phyloP scores from a whole-genome alignment of 768 basidiomycete species.

The Pilatotrama ljubarskyi region DNA sequence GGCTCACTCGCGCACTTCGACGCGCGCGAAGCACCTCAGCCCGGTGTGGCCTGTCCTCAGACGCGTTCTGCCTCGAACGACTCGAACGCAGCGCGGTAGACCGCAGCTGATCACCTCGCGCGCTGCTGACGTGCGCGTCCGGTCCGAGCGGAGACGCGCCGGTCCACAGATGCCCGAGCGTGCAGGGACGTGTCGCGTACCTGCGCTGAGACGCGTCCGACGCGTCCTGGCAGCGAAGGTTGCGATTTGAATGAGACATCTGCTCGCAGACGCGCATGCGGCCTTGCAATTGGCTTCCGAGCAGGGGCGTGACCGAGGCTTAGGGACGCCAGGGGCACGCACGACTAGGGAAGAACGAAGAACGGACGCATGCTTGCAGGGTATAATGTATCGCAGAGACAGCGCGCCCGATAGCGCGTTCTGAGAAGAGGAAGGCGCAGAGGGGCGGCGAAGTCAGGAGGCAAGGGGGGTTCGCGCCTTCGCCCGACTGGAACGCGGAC shows the following conservation, averaged over 20 bases:
- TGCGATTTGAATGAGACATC: constrained; percentile 8
- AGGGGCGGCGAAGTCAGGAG: not conserved
- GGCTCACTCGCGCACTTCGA: not conserved
- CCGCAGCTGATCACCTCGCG: not conserved
- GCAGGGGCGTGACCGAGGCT: not conserved
- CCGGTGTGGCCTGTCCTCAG: not conserved
- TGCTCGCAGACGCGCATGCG: not conserved
- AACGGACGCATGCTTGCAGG: not conserved
- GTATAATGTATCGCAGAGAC: not conserved
- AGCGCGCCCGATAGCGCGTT: not conserved
- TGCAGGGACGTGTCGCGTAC: not conserved
- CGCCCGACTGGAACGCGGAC: constrained; percentile 1
- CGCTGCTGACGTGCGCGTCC: not conserved
- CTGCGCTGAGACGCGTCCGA: not conserved
- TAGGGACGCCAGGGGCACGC: not conserved
- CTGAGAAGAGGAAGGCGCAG: not conserved
- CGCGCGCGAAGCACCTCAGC: not conserved
- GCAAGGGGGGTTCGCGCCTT: not conserved
- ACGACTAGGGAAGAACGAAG: not conserved
- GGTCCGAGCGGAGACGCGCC: not conserved
- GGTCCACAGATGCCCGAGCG: not conserved
- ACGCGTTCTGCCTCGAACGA: not conserved
- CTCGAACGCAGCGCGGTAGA: not conserved
- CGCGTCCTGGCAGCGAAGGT: constrained; percentile 7
- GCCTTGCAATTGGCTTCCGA: not conserved